Base-by-base conservation (phyloP, 139 green algal genomes). In the Pleodorina starrii region DNA sequence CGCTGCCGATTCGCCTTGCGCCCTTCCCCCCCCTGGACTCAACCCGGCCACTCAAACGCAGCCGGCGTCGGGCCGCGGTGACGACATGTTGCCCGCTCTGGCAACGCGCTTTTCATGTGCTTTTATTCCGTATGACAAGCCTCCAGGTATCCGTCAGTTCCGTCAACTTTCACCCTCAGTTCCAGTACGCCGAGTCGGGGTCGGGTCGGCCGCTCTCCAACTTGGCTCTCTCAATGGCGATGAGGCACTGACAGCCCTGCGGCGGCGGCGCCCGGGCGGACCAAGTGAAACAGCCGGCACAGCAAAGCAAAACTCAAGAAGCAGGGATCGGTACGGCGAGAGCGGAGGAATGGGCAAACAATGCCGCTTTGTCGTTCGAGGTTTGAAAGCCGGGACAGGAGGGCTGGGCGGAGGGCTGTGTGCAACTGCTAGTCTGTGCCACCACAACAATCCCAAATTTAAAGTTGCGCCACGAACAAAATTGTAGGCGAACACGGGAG, bases 211-310 rank as follows among this genome's bases (percentile, higher is more conserved):
- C 92, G 25, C 92, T 85, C 35, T 94, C 88, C 75, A 99, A 92
- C 94, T 98, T 98, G 44, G 95, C 96, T 0, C 87, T 89, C 90
- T 99, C 97, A 38, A 98, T 97, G 16, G 96, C 96, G 50, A 99
- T 97, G 77, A 99, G 84, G 54, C 80, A 89, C 84, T 98, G 94
- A 92, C 97, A 99, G 44, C 97, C 96, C 94, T 97, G 91, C 82
- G 90, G 0, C 80, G 54, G 29, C 29, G n/a, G n/a, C n/a, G n/a
- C n/a, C n/a, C n/a, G n/a, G n/a, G n/a, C n/a, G n/a, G n/a, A n/a
- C n/a, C n/a, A n/a, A n/a, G n/a, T n/a, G n/a, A n/a, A n/a, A n/a
- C n/a, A n/a, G n/a, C n/a, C n/a, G n/a, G n/a, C n/a, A n/a, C n/a
- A n/a, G 21, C 54, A 66, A 66, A 4, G 54, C 54, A 66, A 66